phyloP scores from a whole-genome alignment of 73 alveolate species.

The Tetrahymena borealis region DNA sequence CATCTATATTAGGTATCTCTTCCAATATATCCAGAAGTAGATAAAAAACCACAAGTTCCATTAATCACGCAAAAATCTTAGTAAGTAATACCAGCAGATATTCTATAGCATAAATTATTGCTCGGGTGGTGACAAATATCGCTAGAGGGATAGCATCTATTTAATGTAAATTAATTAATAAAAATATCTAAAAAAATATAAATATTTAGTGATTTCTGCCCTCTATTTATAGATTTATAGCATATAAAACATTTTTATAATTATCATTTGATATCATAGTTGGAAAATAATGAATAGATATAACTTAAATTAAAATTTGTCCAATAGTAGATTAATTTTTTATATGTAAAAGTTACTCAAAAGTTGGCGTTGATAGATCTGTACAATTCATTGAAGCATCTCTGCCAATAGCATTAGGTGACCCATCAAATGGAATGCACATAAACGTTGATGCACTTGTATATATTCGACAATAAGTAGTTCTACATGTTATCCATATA shows the following conservation, averaged over 20 bases:
- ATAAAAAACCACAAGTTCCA: neutral
- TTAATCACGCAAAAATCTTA: neutral
- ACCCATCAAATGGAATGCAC: neutral
- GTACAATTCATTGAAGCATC: neutral
- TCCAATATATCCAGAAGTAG: neutral
- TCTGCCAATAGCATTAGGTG: neutral
- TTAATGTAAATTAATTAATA: neutral
- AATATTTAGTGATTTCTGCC: too few relatives aligned
- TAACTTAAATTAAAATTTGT: too few relatives aligned
- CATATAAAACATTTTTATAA: too few relatives aligned
- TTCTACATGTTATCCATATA: neutral
- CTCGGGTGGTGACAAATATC: neutral
- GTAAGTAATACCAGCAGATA: neutral
- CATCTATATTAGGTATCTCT: neutral
- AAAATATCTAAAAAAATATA: too few relatives aligned
- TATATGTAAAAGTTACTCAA: too few relatives aligned
- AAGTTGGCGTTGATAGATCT: neutral
- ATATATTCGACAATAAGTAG: neutral
- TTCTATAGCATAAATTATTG: neutral
- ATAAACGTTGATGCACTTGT: neutral
- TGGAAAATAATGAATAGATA: too few relatives aligned
- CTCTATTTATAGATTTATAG: too few relatives aligned
- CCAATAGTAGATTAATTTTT: too few relatives aligned
- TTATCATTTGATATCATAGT: too few relatives aligned
- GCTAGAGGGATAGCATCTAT: neutral